Base-by-base conservation (phyloP, 23 red algal species). In the Gracilaria caudata region DNA sequence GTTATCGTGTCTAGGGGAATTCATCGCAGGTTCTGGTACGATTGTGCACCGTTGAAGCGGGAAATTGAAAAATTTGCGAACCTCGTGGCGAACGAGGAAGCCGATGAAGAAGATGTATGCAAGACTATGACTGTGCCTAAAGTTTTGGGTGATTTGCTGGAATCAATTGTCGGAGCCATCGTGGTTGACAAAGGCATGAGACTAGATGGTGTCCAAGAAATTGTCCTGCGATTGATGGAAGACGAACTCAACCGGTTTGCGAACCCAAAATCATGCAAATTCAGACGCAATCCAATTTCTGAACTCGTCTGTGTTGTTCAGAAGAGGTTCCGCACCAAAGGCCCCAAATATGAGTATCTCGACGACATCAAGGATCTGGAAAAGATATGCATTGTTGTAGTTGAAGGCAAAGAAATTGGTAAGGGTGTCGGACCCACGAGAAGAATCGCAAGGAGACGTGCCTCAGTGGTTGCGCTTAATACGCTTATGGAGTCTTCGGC, bases 131-230 rank as follows among this genome's bases (percentile, higher is more conserved):
- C 71, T 10, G 73, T 86, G 26, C 90, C 90, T 21, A 93, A 93
- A 41, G 90, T 86, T 32, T 73, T 93, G 2, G 90, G 90, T 14
- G 90, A 93, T 70, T 65, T 93, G 53, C 51, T 93, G 20, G 90
- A 93, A 61, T 78, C 90, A 21, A 85, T 93, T 29, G 29, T 86
- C 13, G 90, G 90, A 2, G 90, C 90, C 3, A 72, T 93, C 28
- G 81, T 93, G 3, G 81, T 86, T 40, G 90, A 93, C 75, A 36
- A 85, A 38, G 81, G 68, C 53, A 86, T 85, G 81, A 64, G 72
- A 73, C 35, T 93, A 3, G 82, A 86, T 41, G 81, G 68, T 64
- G 87, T 82, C 28, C 57, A 91, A 32, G 78, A 75, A 7, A 59
- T 91, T 91, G 87, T 82, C 20, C 41, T 81, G 44, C 37, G 53